phyloP scores from a whole-genome alignment of 2,329 filamentous ascomycete genomes.

The Xylariaceae sp. region DNA sequence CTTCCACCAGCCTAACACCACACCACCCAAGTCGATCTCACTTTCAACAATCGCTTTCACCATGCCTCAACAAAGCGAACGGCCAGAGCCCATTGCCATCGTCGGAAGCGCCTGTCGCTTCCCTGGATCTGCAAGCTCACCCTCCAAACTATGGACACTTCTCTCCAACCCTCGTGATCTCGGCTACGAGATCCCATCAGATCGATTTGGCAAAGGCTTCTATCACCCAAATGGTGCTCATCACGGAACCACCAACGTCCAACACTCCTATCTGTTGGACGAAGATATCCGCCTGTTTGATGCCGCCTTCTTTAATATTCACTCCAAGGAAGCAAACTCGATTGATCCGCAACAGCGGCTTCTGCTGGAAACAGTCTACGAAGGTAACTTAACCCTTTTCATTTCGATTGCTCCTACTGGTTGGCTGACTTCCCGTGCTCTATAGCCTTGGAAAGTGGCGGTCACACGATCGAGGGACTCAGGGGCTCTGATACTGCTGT shows the following conservation, averaged over 20 bases:
- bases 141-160: conserved; percentile 18
- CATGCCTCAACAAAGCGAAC: not conserved
- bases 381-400: conserved; percentile 3
- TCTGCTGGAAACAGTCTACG: conserved; percentile 9
- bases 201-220: conserved; percentile 34
- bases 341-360: conserved; percentile 14
- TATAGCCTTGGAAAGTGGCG: conserved; percentile 7
- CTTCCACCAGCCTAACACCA: not conserved
- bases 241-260: conserved; percentile 24
- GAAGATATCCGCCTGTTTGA: conserved; percentile 5
- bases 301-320: conserved; percentile 8
- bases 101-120: conserved; percentile 18
- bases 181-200: conserved; percentile 25
- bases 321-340: conserved; percentile 19
- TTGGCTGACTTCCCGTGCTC: not conserved
- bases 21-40: not conserved
- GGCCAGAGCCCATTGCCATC: conserved; percentile 19
- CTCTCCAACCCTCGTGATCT: conserved; percentile 11
- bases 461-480: conserved; percentile 9
- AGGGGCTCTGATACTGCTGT: conserved; percentile 3
- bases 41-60: not conserved
- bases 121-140: conserved; percentile 12
- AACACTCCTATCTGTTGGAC: not conserved
- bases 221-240: conserved; percentile 34
- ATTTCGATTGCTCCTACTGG: not conserved